Percentiles rank a stretch among this genome's conserved stretches.
phyloP scores from a whole-genome alignment of 2,329 filamentous ascomycete genomes.

The Alternaria brassicicola region DNA sequence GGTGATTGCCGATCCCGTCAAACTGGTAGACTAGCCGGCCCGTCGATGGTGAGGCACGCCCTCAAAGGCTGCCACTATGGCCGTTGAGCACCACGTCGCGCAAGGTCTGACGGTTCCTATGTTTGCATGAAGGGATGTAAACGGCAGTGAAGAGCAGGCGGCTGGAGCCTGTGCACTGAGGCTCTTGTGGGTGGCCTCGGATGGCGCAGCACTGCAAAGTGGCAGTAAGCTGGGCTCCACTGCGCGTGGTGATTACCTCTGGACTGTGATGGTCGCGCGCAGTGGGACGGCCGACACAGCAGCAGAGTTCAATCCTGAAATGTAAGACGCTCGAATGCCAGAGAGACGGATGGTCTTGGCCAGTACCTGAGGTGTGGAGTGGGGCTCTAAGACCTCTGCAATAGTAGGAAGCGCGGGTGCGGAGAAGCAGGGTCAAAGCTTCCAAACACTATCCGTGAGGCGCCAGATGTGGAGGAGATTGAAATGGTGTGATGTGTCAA shows the following conservation, averaged over 20 bases:
- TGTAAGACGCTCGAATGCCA: conserved; percentile 27
- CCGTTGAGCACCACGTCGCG: conserved; percentile 44
- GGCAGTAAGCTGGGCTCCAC: conserved; percentile 43
- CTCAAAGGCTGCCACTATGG: conserved; percentile 35
- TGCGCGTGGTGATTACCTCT: conserved; percentile 23
- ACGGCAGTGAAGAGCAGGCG: conserved; percentile 25
- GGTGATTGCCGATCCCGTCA: conserved; percentile 43
- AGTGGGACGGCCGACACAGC: conserved; percentile 28
- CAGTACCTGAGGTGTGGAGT: conserved; percentile 30
- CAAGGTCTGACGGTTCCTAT: conserved; percentile 39
- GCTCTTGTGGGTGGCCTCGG: conserved; percentile 36
- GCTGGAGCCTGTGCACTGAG: conserved; percentile 34
- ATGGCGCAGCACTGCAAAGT: conserved; percentile 36
- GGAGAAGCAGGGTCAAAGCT: conserved; percentile 44
- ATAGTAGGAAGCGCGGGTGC: conserved; percentile 39
- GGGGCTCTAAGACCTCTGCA: conserved; percentile 40
- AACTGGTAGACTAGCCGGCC: conserved; percentile 41
- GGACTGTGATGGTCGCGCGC: conserved; percentile 27
- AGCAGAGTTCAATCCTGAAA: conserved; percentile 31
- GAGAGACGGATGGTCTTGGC: conserved; percentile 29
- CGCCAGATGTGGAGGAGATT: conserved; percentile 24
- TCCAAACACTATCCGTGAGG: conserved; percentile 45
- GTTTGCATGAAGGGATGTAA: conserved; percentile 26
- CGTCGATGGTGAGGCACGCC: conserved; percentile 40
- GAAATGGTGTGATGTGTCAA: conserved; percentile 31